A percentile compares a stretch with the other conserved stretches of the same genome.
Conservation (phyloP, 148 eudicot genomes). For the Fagopyrum tataricum region DNA sequence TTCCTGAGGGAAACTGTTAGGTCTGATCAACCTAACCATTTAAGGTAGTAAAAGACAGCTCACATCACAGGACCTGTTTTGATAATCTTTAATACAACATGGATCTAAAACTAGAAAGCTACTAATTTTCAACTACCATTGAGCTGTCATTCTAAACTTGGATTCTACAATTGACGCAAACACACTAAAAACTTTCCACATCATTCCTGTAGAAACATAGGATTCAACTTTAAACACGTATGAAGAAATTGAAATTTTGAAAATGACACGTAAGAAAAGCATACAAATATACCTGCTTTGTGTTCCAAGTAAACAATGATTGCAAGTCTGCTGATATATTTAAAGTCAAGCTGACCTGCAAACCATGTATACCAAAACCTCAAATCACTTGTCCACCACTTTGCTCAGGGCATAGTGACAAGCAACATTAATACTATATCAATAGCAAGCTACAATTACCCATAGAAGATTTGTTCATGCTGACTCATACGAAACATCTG, state of each 20-base stretch:
- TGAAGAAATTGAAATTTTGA: neutral
- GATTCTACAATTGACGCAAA: too few species aligned
- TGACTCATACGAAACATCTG: neutral
- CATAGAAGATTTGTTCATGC: neutral
- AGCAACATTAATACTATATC: neutral
- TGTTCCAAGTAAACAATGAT: slow-evolving; percentile 86
- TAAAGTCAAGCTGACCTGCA: slow-evolving; percentile 56
- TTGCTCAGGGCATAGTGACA: neutral
- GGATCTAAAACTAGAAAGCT: too few species aligned
- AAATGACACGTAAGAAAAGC: neutral
- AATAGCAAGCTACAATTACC: neutral
- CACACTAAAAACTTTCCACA: too few species aligned
- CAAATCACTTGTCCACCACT: neutral
- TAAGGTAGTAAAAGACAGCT: too few species aligned
- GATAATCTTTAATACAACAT: too few species aligned
- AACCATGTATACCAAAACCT: slow-evolving; percentile 1
- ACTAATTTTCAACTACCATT: too few species aligned
- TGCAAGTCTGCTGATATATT: slow-evolving; percentile 73
- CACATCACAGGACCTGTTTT: too few species aligned
- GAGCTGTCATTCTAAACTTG: too few species aligned
- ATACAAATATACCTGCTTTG: slow-evolving; percentile 59
- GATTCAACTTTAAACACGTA: neutral
- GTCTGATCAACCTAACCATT: too few species aligned
- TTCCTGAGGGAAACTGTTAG: too few species aligned
- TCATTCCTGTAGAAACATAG: too few species aligned